A percentile compares a stretch with the other conserved stretches of the same genome.
Evolutionary conservation across 257 asterid genomes (phyloP).

Genomic region (Jacaranda mimosifolia): DNA sequence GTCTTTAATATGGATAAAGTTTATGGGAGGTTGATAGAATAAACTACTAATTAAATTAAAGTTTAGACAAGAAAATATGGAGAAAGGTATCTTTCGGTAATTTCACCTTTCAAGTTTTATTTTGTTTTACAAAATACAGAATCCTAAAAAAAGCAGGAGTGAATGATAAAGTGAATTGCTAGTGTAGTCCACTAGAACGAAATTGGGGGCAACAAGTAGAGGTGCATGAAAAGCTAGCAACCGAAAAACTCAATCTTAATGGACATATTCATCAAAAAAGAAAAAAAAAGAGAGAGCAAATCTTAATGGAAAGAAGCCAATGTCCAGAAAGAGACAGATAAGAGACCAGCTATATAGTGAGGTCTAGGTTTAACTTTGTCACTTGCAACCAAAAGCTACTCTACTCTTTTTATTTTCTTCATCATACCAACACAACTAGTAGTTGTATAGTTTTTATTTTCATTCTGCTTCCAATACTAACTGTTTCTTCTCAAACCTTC

Average conservation of each 20-base stretch:
- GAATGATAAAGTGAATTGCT: not conserved
- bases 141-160: not conserved
- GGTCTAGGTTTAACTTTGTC: constrained; percentile 48
- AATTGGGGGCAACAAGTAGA: constrained; percentile 39
- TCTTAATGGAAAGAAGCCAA: constrained; percentile 42
- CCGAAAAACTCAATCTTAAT: constrained; percentile 18
- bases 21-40: not conserved
- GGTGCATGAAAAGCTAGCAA: constrained; percentile 40
- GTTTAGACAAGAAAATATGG: not conserved
- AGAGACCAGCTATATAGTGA: constrained; percentile 42
- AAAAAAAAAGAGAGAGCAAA: too few species aligned
- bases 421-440: not conserved
- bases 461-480: too few species aligned
- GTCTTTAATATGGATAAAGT: too few species aligned
- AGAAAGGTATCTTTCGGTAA: not conserved
- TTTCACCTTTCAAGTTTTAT: not conserved
- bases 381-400: constrained; percentile 39
- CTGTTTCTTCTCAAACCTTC: too few species aligned
- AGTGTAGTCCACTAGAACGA: constrained; percentile 27
- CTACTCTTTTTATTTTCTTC: constrained; percentile 15
- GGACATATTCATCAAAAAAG: too few species aligned
- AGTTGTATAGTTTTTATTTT: too few species aligned
- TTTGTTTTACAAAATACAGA: not conserved
- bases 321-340: constrained; percentile 49
- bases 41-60: too few species aligned